Conservation (phyloP, 2,329 filamentous ascomycete genomes). For the Penicillium sp. region DNA sequence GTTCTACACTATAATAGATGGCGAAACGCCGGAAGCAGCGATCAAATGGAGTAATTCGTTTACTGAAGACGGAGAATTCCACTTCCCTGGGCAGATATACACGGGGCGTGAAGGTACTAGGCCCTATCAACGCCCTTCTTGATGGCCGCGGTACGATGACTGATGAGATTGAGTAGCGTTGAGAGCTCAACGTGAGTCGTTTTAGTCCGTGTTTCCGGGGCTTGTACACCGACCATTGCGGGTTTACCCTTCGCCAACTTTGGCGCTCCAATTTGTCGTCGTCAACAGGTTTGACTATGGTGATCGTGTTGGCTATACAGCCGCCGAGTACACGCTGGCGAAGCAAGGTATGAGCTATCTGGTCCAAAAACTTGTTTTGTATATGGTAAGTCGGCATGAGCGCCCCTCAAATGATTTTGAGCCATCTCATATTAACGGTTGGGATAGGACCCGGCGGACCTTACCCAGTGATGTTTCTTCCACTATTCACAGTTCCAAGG, state of each 20-base stretch:
- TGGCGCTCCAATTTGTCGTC: background rate
- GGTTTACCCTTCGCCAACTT: background rate
- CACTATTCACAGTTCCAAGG: no score
- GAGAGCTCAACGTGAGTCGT: background rate
- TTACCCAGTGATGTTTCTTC: no score
- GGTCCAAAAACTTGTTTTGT: background rate
- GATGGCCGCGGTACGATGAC: background rate
- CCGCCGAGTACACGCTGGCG: background rate
- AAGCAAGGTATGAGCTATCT: background rate
- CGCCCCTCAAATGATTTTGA: background rate
- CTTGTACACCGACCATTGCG: background rate
- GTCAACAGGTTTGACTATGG: background rate
- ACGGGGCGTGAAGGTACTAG: background rate
- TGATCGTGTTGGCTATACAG: background rate
- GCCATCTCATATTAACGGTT: background rate
- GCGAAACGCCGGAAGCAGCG: background rate
- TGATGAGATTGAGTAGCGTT: background rate
- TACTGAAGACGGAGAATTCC: background rate
- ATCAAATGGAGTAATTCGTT: background rate
- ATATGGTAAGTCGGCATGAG: background rate
- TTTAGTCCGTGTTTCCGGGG: background rate
- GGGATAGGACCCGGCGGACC: background rate
- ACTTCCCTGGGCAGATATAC: background rate
- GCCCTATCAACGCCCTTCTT: background rate
- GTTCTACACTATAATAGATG: constrained; percentile 4